Percentiles rank a stretch among this genome's conserved stretches.
Conservation (phyloP, 345 rosid species). For the Lepidium africanum region DNA sequence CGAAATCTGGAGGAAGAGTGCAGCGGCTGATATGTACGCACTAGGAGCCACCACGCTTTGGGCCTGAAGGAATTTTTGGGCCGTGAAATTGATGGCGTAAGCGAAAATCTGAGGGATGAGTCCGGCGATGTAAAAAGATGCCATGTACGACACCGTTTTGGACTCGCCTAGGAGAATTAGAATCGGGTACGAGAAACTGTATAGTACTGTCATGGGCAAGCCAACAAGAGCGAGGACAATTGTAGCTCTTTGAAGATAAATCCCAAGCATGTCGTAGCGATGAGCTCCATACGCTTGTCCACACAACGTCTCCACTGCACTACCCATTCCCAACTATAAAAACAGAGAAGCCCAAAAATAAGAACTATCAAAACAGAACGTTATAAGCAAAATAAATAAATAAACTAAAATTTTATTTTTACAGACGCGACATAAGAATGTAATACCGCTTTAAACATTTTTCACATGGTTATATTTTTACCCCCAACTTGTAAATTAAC, state of each 20-base stretch:
- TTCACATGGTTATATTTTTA: too few relatives aligned
- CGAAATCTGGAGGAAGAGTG: slow-evolving; percentile 35
- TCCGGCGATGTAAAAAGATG: slow-evolving; percentile 55
- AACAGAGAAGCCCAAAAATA: too few relatives aligned
- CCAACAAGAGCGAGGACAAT: slow-evolving; percentile 54
- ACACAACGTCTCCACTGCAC: slow-evolving; percentile 92
- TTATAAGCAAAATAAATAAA: too few relatives aligned
- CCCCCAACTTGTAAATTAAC: too few relatives aligned
- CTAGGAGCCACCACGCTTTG: too few relatives aligned
- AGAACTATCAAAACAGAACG: slow-evolving; percentile 20
- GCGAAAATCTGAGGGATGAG: slow-evolving; percentile 77
- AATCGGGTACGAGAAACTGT: slow-evolving; percentile 51
- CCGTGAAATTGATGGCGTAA: slow-evolving; percentile 62
- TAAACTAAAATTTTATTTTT: too few relatives aligned
- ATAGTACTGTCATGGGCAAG: slow-evolving; percentile 42
- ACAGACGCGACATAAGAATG: too few relatives aligned
- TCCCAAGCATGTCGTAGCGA: slow-evolving; percentile 56
- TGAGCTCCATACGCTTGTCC: slow-evolving; percentile 81
- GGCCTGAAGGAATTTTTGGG: slow-evolving; percentile 37
- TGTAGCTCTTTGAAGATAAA: slow-evolving; percentile 75
- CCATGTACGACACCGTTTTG: slow-evolving; percentile 43
- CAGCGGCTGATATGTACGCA: slow-evolving; percentile 47
- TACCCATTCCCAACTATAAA: slow-evolving; percentile 69
- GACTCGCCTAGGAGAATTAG: slow-evolving; percentile 56
- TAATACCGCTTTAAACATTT: too few relatives aligned